These are phyloP conservation scores for Nemania sp. DNA, from an alignment of 2,329 filamentous ascomycete species.

Conservation along the genomic window DNA sequence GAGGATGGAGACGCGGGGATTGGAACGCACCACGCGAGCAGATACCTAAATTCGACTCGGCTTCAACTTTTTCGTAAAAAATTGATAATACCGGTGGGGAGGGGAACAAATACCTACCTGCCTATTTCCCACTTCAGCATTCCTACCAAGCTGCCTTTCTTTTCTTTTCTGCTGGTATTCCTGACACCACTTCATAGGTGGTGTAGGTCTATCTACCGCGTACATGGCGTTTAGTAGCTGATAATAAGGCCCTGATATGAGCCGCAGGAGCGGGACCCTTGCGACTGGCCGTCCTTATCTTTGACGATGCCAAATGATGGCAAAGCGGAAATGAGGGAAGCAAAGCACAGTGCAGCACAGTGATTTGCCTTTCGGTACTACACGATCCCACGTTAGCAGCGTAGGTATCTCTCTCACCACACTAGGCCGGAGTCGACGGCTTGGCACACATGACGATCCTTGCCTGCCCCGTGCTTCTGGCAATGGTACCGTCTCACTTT, in stretches of 20 bases:
- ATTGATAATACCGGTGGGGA: too few species aligned
- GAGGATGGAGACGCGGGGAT: conserved; percentile 14
- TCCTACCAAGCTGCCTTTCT: too few species aligned
- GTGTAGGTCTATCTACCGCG: neutral
- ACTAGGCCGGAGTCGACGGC: conserved; percentile 11
- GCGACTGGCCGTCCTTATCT: conserved; percentile 21
- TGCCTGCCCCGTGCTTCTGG: conserved; percentile 9
- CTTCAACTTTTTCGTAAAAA: too few species aligned
- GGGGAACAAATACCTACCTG: too few species aligned
- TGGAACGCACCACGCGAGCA: neutral
- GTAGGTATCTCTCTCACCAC: too few species aligned
- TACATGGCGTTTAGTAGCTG: neutral
- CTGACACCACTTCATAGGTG: too few species aligned
- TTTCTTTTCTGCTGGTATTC: too few species aligned
- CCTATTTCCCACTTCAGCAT: too few species aligned
- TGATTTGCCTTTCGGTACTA: neutral
- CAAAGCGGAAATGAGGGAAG: too few species aligned
- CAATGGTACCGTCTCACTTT: neutral
- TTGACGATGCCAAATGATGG: too few species aligned
- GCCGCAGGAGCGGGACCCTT: conserved; percentile 5
- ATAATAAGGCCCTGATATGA: neutral
- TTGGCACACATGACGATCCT: conserved; percentile 17
- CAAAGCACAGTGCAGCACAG: neutral
- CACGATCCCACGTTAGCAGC: neutral
- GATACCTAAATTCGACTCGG: neutral